Base-by-base conservation (phyloP, 495 filamentous ascomycete genomes). In the Penicillium alfredii region DNA sequence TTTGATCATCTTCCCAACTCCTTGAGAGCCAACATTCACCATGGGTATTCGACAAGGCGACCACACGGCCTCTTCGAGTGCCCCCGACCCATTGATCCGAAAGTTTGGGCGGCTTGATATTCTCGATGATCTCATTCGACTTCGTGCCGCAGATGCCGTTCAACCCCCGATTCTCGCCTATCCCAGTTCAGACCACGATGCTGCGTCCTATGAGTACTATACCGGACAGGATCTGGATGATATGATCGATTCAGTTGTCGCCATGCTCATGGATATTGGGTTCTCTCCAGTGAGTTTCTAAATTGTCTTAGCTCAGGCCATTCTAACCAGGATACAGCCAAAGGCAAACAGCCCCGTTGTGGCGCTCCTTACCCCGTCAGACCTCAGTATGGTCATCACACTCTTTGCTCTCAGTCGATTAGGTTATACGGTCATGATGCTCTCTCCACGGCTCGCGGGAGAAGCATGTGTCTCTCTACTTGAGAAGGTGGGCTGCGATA, bases 391-490 rank as follows among this genome's bases (percentile, higher is more conserved):
- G 60, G 58, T 76, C 2, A 39, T 77, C 34, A 66, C 71, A 1
- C 67, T 78, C 24, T 77, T 78, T 33, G 78, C 75, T 1, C 60
- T 81, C 4, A 69, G 66, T 33, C 65, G 78, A 11, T 51, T 80
- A 3, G 78, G 77, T 15, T 76, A 73, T 42, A 74, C 69, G 4
- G 62, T 71, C 14, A 64, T 82, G 46, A 71, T 75, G 42, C 55
- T 82, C 8, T 82, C 78, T 0, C 74, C 74, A 10, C 70, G 78
- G 23, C 53, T 81, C 10, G 64, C 72, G 6, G 56, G 66, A 0
- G 51, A 58, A 4, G 77, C 76, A 18, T 74, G 68, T 40, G 61
- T 69, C 10, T 68, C 72, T 19, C 49, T 81, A 3, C 59, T 81
- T 1, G 48, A 65, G 27, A 56, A 60, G 9, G 68, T 70, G 4